A percentile compares a stretch with the other conserved stretches of the same genome.
phyloP scores from a whole-genome alignment of 2,329 filamentous ascomycete species.

The Pleoardoris graminearum region DNA sequence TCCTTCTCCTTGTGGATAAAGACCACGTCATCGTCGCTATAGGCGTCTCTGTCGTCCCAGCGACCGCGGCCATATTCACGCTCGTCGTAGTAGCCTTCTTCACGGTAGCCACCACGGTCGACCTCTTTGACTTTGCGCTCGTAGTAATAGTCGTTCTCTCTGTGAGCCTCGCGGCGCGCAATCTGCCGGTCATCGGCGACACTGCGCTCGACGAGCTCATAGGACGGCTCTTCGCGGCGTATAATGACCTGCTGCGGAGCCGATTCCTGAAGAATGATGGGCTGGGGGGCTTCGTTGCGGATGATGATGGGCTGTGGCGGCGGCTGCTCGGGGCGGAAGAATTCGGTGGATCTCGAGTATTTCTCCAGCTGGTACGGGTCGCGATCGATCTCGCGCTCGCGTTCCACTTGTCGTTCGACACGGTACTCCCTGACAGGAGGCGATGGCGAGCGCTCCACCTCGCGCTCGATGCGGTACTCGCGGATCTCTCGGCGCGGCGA shows the following conservation, averaged over 20 bases:
- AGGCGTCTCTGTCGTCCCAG: conserved; percentile 51
- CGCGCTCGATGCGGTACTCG: conserved; percentile 58
- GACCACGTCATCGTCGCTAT: conserved; percentile 65
- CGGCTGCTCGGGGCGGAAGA: conserved; percentile 50
- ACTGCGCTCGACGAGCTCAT: conserved; percentile 63
- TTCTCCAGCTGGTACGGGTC: conserved; percentile 51
- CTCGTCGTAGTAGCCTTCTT: conserved; percentile 43
- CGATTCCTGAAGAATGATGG: conserved; percentile 61
- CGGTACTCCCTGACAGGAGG: conserved; percentile 40
- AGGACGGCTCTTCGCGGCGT: conserved; percentile 59
- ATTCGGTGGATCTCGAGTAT: conserved; percentile 59
- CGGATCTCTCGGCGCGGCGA: conserved; percentile 52
- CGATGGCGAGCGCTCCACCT: conserved; percentile 53
- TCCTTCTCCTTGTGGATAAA: conserved; percentile 60
- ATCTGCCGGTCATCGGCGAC: conserved; percentile 53
- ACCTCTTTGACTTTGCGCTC: conserved; percentile 53
- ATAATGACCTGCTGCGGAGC: conserved; percentile 53
- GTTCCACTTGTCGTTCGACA: conserved; percentile 37
- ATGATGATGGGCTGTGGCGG: conserved; percentile 53
- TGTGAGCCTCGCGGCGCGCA: conserved; percentile 48
- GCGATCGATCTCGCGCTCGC: conserved; percentile 35
- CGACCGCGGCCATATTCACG: conserved; percentile 44
- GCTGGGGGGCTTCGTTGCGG: conserved; percentile 53
- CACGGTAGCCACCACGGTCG: conserved; percentile 51
- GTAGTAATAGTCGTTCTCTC: conserved; percentile 63